Base-by-base conservation (phyloP, 371 early-diverging fungal genomes). In the Mucor piriformis region DNA sequence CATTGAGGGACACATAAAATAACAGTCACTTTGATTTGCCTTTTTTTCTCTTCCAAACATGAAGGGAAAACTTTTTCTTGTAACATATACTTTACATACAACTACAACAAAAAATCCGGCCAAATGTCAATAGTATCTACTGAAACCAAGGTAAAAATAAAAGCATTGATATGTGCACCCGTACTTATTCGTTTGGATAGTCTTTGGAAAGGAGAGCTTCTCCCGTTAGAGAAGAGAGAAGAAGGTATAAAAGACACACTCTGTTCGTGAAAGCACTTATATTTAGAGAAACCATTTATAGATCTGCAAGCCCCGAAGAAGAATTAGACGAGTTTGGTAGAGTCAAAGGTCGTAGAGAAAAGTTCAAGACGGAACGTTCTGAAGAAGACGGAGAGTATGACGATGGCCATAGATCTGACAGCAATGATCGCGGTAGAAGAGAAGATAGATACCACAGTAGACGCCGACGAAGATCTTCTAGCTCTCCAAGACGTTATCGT, bases 321-420 rank as follows among this genome's bases (percentile, higher is more conserved):
- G 79, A 78, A 52, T 46, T 78, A 20, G 79, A 78, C 42, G 79
- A 78, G 29, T 78, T 78, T 63, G 79, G 79, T 3, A 57, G 76
- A 70, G 76, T 79, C 2, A 79, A 70, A 47, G 72, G 72, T 12
- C 76, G 76, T 21, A 69, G 76, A 58, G 68, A 72, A 33, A 74
- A 72, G 51, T 74, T 74, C 34, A 55, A 59, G 37, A 52, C 46
- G 20, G 78, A 74, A 59, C 54, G 71, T 20, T 54, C 52, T 3
- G 64, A 66, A 33, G 64, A 66, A 33, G 72, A 70, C 6, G 49
- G 92, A 47, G 93, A 93, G 55, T 81, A 87, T 35, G 92, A 94
- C 65, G 93, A 86, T 37, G 93, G 94, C 68, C 93, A 94, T 73
- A 86, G 88, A 57, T 62, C 61, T 23, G 67, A 54, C 12, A 64